phyloP scores from a whole-genome alignment of 2,329 filamentous ascomycete species.

The Dendryphion nanum region DNA sequence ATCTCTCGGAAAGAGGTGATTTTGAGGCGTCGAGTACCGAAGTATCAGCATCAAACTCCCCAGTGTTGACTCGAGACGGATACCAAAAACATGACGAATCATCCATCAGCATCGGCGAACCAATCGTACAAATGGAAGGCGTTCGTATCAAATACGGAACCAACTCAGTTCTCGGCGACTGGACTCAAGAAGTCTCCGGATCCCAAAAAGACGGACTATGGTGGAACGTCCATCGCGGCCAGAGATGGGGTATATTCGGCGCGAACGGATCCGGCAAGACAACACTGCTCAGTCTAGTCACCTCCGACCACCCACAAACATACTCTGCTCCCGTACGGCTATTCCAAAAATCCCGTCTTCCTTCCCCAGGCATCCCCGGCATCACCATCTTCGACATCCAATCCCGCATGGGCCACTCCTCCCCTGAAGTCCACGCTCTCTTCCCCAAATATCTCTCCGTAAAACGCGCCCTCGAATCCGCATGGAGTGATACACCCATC shows the following conservation, averaged over 20 bases:
- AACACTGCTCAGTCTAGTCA: slow-evolving; percentile 86
- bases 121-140: slow-evolving; percentile 82
- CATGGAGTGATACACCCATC: slow-evolving; percentile 87
- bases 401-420: slow-evolving; percentile 84
- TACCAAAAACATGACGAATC: slow-evolving; percentile 23
- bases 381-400: slow-evolving; percentile 94
- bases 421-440: slow-evolving; percentile 89
- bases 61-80: slow-evolving; percentile 29
- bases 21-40: slow-evolving; percentile 18
- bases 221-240: slow-evolving; percentile 79
- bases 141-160: slow-evolving; percentile 78
- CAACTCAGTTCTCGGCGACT: slow-evolving; percentile 77
- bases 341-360: slow-evolving; percentile 79
- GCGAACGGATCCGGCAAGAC: slow-evolving; percentile 96
- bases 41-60: slow-evolving; percentile 1
- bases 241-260: slow-evolving; percentile 90
- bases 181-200: slow-evolving; percentile 61
- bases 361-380: slow-evolving; percentile 67
- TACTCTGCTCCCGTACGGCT: slow-evolving; percentile 85
- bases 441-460: slow-evolving; percentile 78
- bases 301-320: slow-evolving; percentile 92
- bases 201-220: slow-evolving; percentile 62
- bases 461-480: slow-evolving; percentile 74
- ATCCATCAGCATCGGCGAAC: slow-evolving; percentile 53
- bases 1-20: slow-evolving; percentile 25